These are phyloP conservation scores for Alternaria arborescens DNA, from an alignment of 2,329 filamentous ascomycete genomes.

Conservation along the genomic window DNA sequence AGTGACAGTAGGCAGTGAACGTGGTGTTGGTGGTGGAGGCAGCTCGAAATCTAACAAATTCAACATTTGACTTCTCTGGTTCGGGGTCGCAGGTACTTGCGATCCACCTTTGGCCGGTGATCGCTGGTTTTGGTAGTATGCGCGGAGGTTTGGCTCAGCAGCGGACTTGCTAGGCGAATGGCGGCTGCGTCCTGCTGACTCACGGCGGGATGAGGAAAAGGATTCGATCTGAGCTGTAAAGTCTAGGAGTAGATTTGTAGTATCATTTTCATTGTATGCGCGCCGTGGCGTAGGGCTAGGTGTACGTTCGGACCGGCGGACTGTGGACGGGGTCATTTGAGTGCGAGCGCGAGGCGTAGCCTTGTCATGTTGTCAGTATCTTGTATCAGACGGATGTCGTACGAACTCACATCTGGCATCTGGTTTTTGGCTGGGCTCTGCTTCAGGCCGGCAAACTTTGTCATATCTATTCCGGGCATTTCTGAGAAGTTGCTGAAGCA, in stretches of 20 bases:
- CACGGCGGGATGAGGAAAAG: slow-evolving; percentile 54
- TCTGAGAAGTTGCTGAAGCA: slow-evolving; percentile 89
- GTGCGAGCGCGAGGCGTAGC: slow-evolving; percentile 47
- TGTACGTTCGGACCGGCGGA: slow-evolving; percentile 54
- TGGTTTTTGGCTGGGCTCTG: slow-evolving; percentile 60
- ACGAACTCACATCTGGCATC: slow-evolving; percentile 24
- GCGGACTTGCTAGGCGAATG: slow-evolving; percentile 63
- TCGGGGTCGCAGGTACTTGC: slow-evolving; percentile 41
- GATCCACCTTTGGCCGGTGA: slow-evolving; percentile 43
- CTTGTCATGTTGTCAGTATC: slow-evolving; percentile 21
- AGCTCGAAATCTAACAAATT: slow-evolving; percentile 82
- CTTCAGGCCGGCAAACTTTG: slow-evolving; percentile 78
- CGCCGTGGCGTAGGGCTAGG: slow-evolving; percentile 64
- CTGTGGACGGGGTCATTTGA: slow-evolving; percentile 60
- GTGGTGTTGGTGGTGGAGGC: slow-evolving; percentile 89
- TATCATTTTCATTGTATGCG: slow-evolving; percentile 63
- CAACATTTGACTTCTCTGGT: slow-evolving; percentile 43
- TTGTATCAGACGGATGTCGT: neutral
- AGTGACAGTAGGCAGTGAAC: slow-evolving; percentile 89
- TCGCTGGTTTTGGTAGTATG: slow-evolving; percentile 45
- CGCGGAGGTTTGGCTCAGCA: slow-evolving; percentile 60
- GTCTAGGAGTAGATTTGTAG: slow-evolving; percentile 82
- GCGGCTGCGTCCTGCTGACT: slow-evolving; percentile 49
- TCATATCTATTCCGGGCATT: slow-evolving; percentile 78
- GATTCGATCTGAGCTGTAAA: slow-evolving; percentile 81